phyloP scores from a whole-genome alignment of 2,329 filamentous ascomycete genomes.

The Microcyclospora tardicrescens region DNA sequence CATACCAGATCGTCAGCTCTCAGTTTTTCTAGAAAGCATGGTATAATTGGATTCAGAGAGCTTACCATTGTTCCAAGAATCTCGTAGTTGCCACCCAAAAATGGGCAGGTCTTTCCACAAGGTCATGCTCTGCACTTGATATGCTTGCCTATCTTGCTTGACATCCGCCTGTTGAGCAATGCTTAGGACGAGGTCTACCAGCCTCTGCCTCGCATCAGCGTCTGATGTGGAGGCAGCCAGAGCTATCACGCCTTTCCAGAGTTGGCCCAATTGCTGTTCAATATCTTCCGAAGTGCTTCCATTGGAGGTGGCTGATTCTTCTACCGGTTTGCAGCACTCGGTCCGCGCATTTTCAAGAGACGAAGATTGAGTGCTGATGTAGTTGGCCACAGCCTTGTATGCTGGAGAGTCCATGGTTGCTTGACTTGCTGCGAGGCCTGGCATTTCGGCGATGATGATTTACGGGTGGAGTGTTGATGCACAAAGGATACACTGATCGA shows the following conservation, averaged over 20 bases:
- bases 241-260: conserved; percentile 6
- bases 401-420: too few relatives aligned
- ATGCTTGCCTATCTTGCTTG: conserved; percentile 3
- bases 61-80: conserved; percentile 20
- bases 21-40: not conserved
- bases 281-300: conserved; percentile 2
- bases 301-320: conserved; percentile 3
- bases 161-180: conserved; percentile 2
- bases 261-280: conserved; percentile 5
- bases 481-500: too few relatives aligned
- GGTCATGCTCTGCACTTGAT: conserved; percentile 12
- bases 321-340: conserved; percentile 6
- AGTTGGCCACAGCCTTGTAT: too few relatives aligned
- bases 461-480: too few relatives aligned
- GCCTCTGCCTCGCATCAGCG: conserved; percentile 3
- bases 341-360: not conserved
- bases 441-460: too few relatives aligned
- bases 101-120: conserved; percentile 19
- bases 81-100: conserved; percentile 19
- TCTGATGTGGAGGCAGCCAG: conserved; percentile 4
- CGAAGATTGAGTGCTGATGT: too few relatives aligned
- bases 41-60: not conserved
- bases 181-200: conserved; percentile 8
- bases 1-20: not conserved
- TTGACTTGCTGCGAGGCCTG: too few relatives aligned